Evolutionary conservation across 139 green algal species (phyloP), one percentile per base, ranked within the genome.

Genomic region (Coccomyxa sp.): DNA sequence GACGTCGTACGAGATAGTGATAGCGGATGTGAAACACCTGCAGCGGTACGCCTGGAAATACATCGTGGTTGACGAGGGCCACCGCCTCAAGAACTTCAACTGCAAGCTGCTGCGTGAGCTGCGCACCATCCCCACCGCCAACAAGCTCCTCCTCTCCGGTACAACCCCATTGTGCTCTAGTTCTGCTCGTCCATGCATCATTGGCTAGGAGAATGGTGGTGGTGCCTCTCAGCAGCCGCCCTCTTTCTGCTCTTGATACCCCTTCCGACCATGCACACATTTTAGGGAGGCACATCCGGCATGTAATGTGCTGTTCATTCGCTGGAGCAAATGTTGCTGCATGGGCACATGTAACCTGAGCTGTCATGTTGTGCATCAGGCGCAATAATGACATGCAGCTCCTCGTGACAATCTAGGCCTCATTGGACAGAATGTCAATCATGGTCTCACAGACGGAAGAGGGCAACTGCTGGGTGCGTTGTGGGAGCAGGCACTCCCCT

Each of bases 61-160:
- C 85, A 25, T 98, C 7, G 89, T 97, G 31, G 94, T 98, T 71
- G 95, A 98, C 78, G 95, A 98, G 92, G 96, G 96, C 38, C 96
- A 99, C 90, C 92, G 96, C 32, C 88, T 99, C 63, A 99, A 99
- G 93, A 99, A 99, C 91, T 94, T 91, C 76, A 90, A 98, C 82
- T 99, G 96, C 92, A 91, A 90, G 88, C 92, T 99, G 32, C 87
- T 99, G n/a, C 88, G 93, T 0, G 93, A 98, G 89, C 93, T 99
- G 79, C 83, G 89, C 25, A 90, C 77, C 30, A 87, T 99, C 23
- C 83, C 82, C 16, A 83, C 87, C 12, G 90, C 95, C 45, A 98
- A 96, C 88, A 94, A 95, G 85, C 90, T 99, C 83, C 92, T 99
- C 82, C 93, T 99, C 14, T 97, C 97, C 67, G 97, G 95, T 96